Base-by-base conservation (phyloP, 2,329 filamentous ascomycete species). In the Metarhizium anisopliae region DNA sequence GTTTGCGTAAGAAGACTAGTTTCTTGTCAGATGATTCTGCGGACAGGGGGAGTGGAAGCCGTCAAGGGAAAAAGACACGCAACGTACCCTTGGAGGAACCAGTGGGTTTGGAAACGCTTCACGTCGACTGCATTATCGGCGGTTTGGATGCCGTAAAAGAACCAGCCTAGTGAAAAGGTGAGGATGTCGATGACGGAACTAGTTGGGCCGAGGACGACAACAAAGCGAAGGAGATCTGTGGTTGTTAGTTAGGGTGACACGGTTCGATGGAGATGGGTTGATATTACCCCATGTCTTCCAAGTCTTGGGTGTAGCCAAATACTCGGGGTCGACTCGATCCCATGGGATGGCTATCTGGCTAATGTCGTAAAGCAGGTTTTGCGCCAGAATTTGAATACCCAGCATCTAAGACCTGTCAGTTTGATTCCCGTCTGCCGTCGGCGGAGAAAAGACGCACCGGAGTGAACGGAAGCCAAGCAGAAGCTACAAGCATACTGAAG, bases 321-420 rank as follows among this genome's bases (percentile, higher is more conserved):
- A 66, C 25, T 66, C 65, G 6, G 59, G 50, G 45, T 67, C 65
- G 25, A 66, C 60, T 7, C 57, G 56, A 29, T 66, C 65, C 65
- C 65, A 67, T 1, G 65, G 65, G 36, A 66, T 64, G 40, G 64
- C 65, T 38, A 67, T 65, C 52, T 67, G 65, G 32, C 62, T 64
- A 30, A 67, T 58, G 52, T 67, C 64, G 58, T 66, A 67, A 13
- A 67, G 59, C 51, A 67, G 51, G 53, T 67, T 66, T 58, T 67
- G 65, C 6, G 59, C 57, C 25, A 67, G 55, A 6, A 67, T 60
- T 51, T 67, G 65, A 32, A 66, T 55, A 35, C 61, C 59, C 10
- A 60, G 52, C 64, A 67, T 67, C 54, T 62, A 36, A 18, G 25
- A 25, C 6, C 7, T 35, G 47, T 35, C 32, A 30, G 13, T n/a